These are phyloP conservation scores for Astraeus odoratus DNA, from an alignment of 768 basidiomycete genomes.

Conservation along the genomic window DNA sequence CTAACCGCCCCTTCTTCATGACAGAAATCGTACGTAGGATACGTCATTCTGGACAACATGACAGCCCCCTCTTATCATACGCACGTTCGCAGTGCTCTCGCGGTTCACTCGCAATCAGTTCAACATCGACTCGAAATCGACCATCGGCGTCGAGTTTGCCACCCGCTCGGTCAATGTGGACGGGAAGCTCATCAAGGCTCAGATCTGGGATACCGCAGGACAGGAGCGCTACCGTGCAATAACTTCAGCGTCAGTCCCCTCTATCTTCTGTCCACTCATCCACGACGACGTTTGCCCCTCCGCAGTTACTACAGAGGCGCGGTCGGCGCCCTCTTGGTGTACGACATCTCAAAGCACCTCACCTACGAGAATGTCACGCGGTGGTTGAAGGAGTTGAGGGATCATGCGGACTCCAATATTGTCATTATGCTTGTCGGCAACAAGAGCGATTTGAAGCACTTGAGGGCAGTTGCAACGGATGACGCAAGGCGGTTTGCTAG, in stretches of 20 bases:
- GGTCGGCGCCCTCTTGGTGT: constrained; percentile 86
- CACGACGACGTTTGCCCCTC: constrained; percentile 1
- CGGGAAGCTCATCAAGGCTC: constrained; percentile 94
- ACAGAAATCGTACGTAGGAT: constrained; percentile 29
- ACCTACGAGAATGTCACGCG: constrained; percentile 92
- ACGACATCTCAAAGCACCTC: constrained; percentile 90
- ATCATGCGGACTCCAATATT: constrained; percentile 90
- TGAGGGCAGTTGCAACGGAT: constrained; percentile 93
- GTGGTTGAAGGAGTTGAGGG: constrained; percentile 96
- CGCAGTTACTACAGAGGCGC: constrained; percentile 95
- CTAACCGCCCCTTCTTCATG: not conserved
- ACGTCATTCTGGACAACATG: not conserved
- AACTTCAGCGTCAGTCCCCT: constrained; percentile 76
- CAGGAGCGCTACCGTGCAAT: constrained; percentile 98
- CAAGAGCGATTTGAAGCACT: constrained; percentile 98
- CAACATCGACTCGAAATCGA: constrained; percentile 98
- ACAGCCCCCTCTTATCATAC: constrained; percentile 6
- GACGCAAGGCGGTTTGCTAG: constrained; percentile 91
- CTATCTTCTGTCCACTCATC: not conserved
- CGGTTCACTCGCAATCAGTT: constrained; percentile 99
- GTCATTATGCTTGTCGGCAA: constrained; percentile 97
- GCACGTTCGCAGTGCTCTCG: constrained; percentile 74
- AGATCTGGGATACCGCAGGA: constrained; percentile 99
- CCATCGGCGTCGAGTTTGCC: constrained; percentile 98
- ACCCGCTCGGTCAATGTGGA: constrained; percentile 95